These are phyloP conservation scores for Agaricus bisporus DNA, from an alignment of 768 basidiomycete species.

Conservation along the genomic window DNA sequence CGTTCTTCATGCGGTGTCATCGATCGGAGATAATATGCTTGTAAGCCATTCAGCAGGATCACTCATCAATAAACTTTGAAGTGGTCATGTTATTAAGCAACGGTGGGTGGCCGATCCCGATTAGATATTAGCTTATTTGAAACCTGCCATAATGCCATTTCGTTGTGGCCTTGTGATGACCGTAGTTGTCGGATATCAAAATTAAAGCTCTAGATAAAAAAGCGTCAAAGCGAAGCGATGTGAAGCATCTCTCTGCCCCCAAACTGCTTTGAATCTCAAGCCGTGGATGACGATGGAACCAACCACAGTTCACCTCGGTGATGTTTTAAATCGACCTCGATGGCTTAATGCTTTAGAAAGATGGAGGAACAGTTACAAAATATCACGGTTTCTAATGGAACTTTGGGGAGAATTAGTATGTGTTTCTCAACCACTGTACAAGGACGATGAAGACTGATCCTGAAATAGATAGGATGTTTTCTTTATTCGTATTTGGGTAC, in stretches of 20 bases:
- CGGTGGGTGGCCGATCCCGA: no score
- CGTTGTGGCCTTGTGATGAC: no score
- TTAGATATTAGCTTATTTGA: no score
- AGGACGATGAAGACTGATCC: not conserved
- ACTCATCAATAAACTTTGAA: no score
- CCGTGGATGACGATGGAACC: constrained; percentile 1
- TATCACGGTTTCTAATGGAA: not conserved
- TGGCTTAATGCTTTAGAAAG: not conserved
- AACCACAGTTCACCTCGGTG: not conserved
- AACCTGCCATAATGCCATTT: no score
- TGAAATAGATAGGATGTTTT: constrained; percentile 1
- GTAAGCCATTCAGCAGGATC: no score
- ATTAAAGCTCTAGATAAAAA: not conserved
- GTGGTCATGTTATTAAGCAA: no score
- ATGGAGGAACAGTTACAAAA: not conserved
- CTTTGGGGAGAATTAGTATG: constrained; percentile 6
- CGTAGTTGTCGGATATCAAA: not conserved
- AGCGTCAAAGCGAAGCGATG: not conserved
- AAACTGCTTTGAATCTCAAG: not conserved
- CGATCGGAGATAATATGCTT: no score
- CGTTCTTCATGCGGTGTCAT: no score
- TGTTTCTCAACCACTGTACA: not conserved
- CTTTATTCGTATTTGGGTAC: constrained; percentile 5
- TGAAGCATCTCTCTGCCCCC: not conserved
- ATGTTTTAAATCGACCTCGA: constrained; percentile 1